Evolutionary conservation across 164 flowering plant genomes (phyloP).

Genomic region (Akebia trifoliata): DNA sequence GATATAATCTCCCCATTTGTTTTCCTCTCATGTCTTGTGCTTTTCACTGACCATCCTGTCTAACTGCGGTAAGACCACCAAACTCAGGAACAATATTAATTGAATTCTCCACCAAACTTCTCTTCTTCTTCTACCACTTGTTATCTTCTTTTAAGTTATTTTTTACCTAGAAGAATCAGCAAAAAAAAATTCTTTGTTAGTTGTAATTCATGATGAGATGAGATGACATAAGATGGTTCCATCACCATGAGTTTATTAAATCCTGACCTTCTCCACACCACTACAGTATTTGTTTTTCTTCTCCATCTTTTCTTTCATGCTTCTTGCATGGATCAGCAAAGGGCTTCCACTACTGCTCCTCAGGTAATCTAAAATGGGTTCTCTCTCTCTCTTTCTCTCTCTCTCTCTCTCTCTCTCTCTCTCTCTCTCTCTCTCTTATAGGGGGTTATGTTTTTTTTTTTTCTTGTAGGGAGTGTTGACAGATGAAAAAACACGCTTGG

Average conservation of each 20-base stretch:
- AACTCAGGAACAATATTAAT: conserved; percentile 1
- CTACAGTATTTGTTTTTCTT: conserved; percentile 8
- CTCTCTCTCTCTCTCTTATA: neutral
- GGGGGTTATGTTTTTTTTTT: neutral
- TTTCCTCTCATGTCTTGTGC: conserved; percentile 17
- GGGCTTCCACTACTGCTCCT: neutral
- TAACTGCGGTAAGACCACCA: conserved; percentile 7
- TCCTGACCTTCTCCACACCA: conserved; percentile 12
- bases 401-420: too few relatives aligned
- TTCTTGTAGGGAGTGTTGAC: conserved; percentile 32
- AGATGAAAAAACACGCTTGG: conserved; percentile 57
- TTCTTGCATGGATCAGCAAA: conserved; percentile 11
- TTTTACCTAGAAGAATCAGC: neutral
- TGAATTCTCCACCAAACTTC: conserved; percentile 1
- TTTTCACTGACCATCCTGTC: conserved; percentile 18
- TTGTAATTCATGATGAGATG: conserved; percentile 11
- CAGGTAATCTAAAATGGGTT: conserved; percentile 15
- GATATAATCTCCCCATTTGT: conserved; percentile 10
- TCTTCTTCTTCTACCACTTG: neutral
- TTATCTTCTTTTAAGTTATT: neutral
- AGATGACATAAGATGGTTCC: conserved; percentile 19
- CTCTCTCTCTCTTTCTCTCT: too few relatives aligned
- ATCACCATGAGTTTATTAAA: conserved; percentile 16
- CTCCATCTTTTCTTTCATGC: conserved; percentile 12
- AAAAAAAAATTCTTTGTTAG: neutral